Base-by-base conservation (phyloP, 257 asterid genomes). In the Jacaranda copaia region DNA sequence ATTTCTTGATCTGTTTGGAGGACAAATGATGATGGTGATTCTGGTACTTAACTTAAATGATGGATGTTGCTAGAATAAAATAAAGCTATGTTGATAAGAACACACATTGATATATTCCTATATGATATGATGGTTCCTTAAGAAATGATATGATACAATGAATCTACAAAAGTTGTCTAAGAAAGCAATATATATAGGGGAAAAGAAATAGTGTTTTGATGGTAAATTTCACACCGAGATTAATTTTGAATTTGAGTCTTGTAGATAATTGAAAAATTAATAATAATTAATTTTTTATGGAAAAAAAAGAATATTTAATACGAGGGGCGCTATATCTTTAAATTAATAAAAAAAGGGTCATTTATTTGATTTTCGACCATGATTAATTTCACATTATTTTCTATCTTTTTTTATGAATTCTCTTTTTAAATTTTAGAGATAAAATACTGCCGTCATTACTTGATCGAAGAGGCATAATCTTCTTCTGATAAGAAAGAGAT, bases 71-170 rank as follows among this genome's bases (percentile, higher is more conserved):
- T 57, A 15, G 60, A 25, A 53, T 45, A 72, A 67, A 19, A 56
- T 9, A 39, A 39, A 48, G 73, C 43, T 6, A 20, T 73, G 74
- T 52, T 35, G 84, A 80, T 70, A 70, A 69, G 83, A 74, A 57
- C 39, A 61, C 39, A 72, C 35, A 38, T 49, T 59, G 40, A 5
- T 65, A 36, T 68, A 70, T 71, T 63, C 64, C 43, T 42, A 32
- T 15, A 60, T 63, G 66, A 72, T 70, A 60, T 81, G 74, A 72
- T 71, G 25, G 58, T 72, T 57, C 68, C 70, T 49, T 18, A 57
- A 77, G 46, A 59, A 52, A 48, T 36, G 12, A 40, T 57, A 16
- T 45, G 80, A 77, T 83, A 57, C 89, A 82, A 72, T 84, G 88
- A 70, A 84, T 70, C 83, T 78, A 20, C 0, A 53, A 73, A 9